Base-by-base conservation (phyloP, 2,329 filamentous ascomycete species). In the Fusarium tupiense region DNA sequence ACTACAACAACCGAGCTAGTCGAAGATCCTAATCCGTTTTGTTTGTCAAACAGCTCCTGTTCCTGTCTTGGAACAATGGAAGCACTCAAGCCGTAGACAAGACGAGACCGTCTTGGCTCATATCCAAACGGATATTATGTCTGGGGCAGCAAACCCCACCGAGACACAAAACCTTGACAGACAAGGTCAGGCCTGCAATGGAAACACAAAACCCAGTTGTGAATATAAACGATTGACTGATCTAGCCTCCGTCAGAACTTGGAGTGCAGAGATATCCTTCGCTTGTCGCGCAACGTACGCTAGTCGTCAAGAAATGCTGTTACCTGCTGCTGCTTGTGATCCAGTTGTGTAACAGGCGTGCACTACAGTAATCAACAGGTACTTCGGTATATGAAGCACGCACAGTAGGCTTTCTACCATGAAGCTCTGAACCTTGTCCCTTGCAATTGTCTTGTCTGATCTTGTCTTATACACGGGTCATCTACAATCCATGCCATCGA, bases 131-230 rank as follows among this genome's bases (percentile, higher is more conserved):
- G 62, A 50, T 53, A 43, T 71, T 56, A 47, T 71, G 29, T 52
- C 59, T 69, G 49, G 44, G 47, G 29, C 40, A 72, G 29, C 17
- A 50, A 52, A 57, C 52, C 31, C 65, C 58, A 50, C 61, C 47
- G 49, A 64, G 40, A 67, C 24, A 67, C 67, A 76, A 75, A 69
- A 64, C 62, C 61, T 35, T 58, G 56, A 52, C 57, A 50, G 67
- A 69, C 75, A 68, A 74, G 66, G 65, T 65, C 71, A 77, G 65
- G 62, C 43, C 67, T 56, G 73, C 68, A 74, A 68, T 63, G 64
- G 56, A 67, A 69, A 56, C n/a, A 60, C 26, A 26, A 47, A 57
- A 24, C 29, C 37, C 68, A 64, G 54, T 37, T 69, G 33, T 41
- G 38, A 46, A 53, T 37, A 56, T 53, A 29, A 35, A 24, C 53